Evolutionary conservation across 1,139 yeast species (phyloP).

Genomic region (Spathaspora jeffriesii): DNA sequence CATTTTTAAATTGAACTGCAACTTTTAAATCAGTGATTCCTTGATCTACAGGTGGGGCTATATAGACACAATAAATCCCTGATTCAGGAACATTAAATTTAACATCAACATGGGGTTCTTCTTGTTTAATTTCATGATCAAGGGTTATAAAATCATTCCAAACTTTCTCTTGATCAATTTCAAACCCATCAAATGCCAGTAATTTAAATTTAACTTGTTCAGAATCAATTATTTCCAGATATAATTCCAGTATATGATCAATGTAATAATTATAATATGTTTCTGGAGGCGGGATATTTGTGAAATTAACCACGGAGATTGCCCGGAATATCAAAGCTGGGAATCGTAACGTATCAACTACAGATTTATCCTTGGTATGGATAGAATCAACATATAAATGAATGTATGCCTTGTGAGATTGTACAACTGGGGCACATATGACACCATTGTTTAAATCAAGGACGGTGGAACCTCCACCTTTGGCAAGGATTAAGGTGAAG

Average conservation of each 20-base stretch:
- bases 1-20: conserved; percentile 22
- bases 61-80: conserved; percentile 37
- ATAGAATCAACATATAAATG: conserved; percentile 7
- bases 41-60: conserved; percentile 23
- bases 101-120: conserved; percentile 9
- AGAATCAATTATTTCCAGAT: conserved; percentile 14
- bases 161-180: conserved; percentile 7
- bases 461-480: conserved; percentile 8
- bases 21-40: conserved; percentile 13
- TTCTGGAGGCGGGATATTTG: conserved; percentile 21
- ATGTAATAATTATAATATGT: conserved; percentile 13
- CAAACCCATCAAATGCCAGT: conserved; percentile 6
- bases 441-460: conserved; percentile 9
- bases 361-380: not conserved
- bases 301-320: conserved; percentile 22
- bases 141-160: conserved; percentile 12
- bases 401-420: conserved; percentile 5
- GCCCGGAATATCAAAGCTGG: conserved; percentile 29
- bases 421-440: conserved; percentile 10
- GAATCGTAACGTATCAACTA: conserved; percentile 11
- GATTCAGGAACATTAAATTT: conserved; percentile 19
- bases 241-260: conserved; percentile 14
- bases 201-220: conserved; percentile 11
- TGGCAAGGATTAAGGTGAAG: conserved; percentile 1
- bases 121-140: conserved; percentile 7